A percentile compares a stretch with the other conserved stretches of the same genome.
Evolutionary conservation across 1,284 basidiomycete species (phyloP).

Genomic region (Anthracocystis setariae): DNA sequence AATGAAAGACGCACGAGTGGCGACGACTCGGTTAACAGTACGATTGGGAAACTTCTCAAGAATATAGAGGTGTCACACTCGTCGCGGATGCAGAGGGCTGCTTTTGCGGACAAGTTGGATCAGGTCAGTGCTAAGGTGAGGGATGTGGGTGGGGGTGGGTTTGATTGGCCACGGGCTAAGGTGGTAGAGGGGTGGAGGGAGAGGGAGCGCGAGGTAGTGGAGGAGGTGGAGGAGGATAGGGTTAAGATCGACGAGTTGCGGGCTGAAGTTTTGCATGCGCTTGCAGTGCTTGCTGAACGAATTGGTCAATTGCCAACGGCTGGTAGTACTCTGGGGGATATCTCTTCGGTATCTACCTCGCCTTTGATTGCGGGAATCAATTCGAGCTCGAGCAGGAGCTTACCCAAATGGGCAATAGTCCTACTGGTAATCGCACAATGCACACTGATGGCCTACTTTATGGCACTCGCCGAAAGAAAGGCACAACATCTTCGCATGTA

Average conservation of each 20-base stretch:
- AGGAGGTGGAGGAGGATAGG: conserved; percentile 10
- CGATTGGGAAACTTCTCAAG: conserved; percentile 19
- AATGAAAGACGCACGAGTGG: background rate
- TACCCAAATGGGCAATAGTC: background rate
- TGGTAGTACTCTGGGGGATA: background rate
- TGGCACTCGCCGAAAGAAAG: conserved; percentile 22
- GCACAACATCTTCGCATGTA: conserved; percentile 30
- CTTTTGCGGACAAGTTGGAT: conserved; percentile 12
- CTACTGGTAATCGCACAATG: conserved; percentile 16
- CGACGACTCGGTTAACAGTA: conserved; percentile 6
- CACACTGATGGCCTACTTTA: conserved; percentile 15
- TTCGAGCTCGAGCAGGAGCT: background rate
- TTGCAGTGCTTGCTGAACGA: conserved; percentile 23
- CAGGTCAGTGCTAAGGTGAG: background rate
- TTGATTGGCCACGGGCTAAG: background rate
- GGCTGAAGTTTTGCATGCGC: conserved; percentile 18
- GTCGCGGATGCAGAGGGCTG: background rate
- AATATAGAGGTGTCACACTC: conserved; percentile 16
- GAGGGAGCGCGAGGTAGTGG: background rate
- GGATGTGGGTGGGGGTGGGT: background rate
- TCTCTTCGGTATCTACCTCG: background rate
- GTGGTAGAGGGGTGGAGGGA: background rate
- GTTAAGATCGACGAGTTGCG: conserved; percentile 11
- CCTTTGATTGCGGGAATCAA: background rate
- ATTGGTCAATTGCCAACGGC: conserved; percentile 10